Evolutionary conservation across 1,284 basidiomycete species (phyloP).

Genomic region (Apiotrichum porosum): DNA sequence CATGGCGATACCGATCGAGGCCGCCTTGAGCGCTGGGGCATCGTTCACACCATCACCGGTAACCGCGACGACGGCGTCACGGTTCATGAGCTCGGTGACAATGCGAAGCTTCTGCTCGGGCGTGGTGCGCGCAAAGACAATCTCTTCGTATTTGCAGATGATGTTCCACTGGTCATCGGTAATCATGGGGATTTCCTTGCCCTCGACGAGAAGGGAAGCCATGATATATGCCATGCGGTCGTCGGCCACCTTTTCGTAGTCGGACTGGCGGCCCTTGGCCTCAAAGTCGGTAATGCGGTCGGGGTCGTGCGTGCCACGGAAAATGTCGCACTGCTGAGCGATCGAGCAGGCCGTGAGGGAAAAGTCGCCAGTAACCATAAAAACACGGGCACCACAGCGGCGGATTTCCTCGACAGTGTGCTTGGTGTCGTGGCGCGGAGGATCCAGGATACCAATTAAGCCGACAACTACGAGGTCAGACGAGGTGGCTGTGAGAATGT

Average conservation of each 20-base stretch:
- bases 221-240: constrained; percentile 1
- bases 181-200: constrained; percentile 54
- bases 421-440: constrained; percentile 58
- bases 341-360: constrained; percentile 54
- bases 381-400: constrained; percentile 60
- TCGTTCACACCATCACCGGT: constrained; percentile 70
- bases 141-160: constrained; percentile 58
- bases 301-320: constrained; percentile 53
- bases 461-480: constrained; percentile 58
- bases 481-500: constrained; percentile 31
- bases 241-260: constrained; percentile 6
- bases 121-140: constrained; percentile 68
- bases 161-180: constrained; percentile 53
- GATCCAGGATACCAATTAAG: constrained; percentile 61
- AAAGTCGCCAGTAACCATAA: constrained; percentile 65
- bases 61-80: constrained; percentile 56
- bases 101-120: constrained; percentile 69
- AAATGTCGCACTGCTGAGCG: constrained; percentile 58
- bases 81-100: constrained; percentile 58
- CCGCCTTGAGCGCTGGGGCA: constrained; percentile 56
- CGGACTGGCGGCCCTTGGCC: constrained; percentile 20
- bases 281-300: constrained; percentile 24
- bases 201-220: constrained; percentile 54
- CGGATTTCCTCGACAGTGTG: constrained; percentile 55
- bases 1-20: constrained; percentile 53